Conservation (phyloP, 106 monocot species). For the Platanthera zijinensis region DNA sequence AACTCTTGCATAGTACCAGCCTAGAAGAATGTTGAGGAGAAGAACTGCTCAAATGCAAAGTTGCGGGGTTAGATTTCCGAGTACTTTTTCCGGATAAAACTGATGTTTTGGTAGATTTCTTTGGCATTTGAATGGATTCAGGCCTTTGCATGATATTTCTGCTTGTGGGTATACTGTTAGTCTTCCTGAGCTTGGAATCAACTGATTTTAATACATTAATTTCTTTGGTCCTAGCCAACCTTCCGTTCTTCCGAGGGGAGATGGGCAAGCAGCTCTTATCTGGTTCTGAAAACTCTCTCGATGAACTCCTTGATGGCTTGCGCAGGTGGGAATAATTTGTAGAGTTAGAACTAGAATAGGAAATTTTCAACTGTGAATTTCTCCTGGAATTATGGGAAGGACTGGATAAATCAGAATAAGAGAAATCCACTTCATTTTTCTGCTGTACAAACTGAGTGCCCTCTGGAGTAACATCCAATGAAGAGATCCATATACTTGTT, state of each 20-base stretch:
- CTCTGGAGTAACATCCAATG: conserved; percentile 41
- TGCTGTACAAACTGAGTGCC: conserved; percentile 25
- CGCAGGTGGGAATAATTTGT: neutral
- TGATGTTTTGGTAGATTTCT: conserved; percentile 5
- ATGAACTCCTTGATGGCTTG: no score
- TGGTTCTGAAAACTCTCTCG: conserved; percentile 18
- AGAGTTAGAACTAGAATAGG: conserved; percentile 1
- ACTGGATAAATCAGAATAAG: conserved; percentile 40
- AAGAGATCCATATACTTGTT: conserved; percentile 31
- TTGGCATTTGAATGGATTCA: conserved; percentile 3
- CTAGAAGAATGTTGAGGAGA: neutral
- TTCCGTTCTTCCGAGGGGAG: conserved; percentile 31
- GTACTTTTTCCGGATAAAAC: neutral
- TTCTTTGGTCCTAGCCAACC: neutral
- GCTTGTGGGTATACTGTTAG: no score
- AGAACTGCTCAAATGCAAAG: conserved; percentile 19
- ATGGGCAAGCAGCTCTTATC: conserved; percentile 32
- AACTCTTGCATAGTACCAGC: no score
- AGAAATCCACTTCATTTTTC: conserved; percentile 7
- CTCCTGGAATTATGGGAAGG: conserved; percentile 24
- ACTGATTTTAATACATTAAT: conserved; percentile 11
- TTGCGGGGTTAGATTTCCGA: conserved; percentile 12
- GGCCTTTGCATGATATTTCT: neutral
- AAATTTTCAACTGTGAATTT: conserved; percentile 3
- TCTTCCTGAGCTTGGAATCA: no score